Conservation (phyloP, 2,329 filamentous ascomycete species). For the Pestalotiopsis sp. region DNA sequence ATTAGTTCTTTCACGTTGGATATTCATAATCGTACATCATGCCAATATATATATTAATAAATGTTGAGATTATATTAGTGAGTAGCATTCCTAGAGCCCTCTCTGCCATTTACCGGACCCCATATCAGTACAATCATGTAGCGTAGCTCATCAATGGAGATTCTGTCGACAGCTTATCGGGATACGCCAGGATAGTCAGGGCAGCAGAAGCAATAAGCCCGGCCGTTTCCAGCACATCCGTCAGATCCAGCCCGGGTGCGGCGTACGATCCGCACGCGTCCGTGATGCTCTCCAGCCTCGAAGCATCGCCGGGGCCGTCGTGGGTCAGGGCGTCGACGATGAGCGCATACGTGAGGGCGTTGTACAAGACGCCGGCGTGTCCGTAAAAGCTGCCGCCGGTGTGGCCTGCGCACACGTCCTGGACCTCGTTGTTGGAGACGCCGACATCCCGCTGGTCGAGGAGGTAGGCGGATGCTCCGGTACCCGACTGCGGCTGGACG, state of each 20-base stretch:
- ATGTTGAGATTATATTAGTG: no score
- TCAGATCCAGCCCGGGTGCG: constrained; percentile 7
- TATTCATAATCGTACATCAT: no score
- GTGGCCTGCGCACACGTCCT: constrained; percentile 40
- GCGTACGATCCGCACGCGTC: constrained; percentile 4
- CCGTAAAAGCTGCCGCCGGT: constrained; percentile 35
- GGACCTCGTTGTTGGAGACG: constrained; percentile 50
- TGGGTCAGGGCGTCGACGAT: constrained; percentile 9
- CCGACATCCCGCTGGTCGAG: constrained; percentile 40
- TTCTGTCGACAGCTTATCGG: constrained; percentile 8
- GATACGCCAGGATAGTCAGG: constrained; percentile 1
- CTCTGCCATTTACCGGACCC: not conserved
- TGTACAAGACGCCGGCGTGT: constrained; percentile 13
- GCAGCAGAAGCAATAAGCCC: constrained; percentile 9
- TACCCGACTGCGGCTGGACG: constrained; percentile 50
- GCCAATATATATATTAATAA: no score
- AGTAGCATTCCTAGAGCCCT: not conserved
- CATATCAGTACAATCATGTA: not conserved
- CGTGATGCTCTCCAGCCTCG: constrained; percentile 5
- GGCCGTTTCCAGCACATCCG: constrained; percentile 8
- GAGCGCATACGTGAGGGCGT: constrained; percentile 14
- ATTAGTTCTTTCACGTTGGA: no score
- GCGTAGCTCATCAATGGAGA: constrained; percentile 9
- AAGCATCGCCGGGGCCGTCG: not conserved
- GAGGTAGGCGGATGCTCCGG: constrained; percentile 45